A percentile compares a stretch with the other conserved stretches of the same genome.
These are phyloP conservation scores for Russula earlei DNA, from an alignment of 768 basidiomycete genomes.

Conservation along the genomic window DNA sequence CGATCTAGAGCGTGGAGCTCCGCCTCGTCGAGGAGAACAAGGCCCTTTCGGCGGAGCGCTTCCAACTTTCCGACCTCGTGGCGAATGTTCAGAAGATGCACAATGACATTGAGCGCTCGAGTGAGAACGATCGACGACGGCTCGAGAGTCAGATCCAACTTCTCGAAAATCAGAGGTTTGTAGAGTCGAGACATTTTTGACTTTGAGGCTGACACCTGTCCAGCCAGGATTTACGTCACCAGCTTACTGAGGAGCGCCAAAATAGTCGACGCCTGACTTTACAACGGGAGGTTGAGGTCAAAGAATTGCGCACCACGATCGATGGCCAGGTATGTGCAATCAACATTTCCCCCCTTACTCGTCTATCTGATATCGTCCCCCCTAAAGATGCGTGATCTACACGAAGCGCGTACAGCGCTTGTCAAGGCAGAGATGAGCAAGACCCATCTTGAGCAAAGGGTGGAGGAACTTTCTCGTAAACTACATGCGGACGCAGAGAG, in stretches of 20 bases:
- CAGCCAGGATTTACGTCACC: constrained; percentile 66
- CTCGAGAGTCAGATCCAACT: constrained; percentile 73
- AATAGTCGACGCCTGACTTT: constrained; percentile 59
- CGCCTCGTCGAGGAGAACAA: constrained; percentile 84
- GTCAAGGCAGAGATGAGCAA: constrained; percentile 69
- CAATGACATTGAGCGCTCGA: constrained; percentile 73
- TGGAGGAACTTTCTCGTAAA: constrained; percentile 50
- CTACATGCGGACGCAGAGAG: constrained; percentile 76
- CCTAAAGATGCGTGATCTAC: constrained; percentile 49
- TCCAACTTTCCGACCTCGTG: constrained; percentile 82
- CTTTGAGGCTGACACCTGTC: background rate
- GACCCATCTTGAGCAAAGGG: constrained; percentile 65
- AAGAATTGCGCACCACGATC: constrained; percentile 61
- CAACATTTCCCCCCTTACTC: background rate
- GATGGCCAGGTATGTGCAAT: constrained; percentile 51
- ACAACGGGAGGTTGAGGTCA: constrained; percentile 73
- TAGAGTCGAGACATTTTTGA: constrained; percentile 4
- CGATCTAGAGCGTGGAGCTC: constrained; percentile 56
- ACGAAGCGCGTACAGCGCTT: constrained; percentile 60
- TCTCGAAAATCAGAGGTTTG: constrained; percentile 71
- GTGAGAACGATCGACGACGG: constrained; percentile 72
- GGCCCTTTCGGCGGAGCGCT: constrained; percentile 66
- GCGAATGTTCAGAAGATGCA: constrained; percentile 86
- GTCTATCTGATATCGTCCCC: background rate
- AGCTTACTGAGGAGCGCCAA: constrained; percentile 69